Conservation (phyloP, 2,329 filamentous ascomycete genomes). For the Akanthomyces lecanii region DNA sequence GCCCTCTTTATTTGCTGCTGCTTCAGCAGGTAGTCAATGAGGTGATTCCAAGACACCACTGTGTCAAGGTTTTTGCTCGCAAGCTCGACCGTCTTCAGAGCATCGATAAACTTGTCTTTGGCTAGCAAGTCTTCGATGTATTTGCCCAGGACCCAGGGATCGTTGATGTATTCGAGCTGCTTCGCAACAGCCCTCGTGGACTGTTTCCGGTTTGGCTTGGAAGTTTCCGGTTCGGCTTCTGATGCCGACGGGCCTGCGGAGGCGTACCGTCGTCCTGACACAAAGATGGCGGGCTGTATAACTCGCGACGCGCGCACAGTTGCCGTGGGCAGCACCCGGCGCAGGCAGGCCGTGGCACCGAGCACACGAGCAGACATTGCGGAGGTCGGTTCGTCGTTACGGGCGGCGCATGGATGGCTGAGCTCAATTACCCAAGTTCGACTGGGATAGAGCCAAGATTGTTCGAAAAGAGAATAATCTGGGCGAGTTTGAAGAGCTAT, state of each 20-base stretch:
- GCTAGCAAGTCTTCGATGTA: constrained; percentile 59
- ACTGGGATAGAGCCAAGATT: neutral
- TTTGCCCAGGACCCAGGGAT: constrained; percentile 69
- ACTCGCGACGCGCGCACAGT: neutral
- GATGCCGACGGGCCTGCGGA: constrained; percentile 12
- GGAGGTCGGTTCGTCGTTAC: neutral
- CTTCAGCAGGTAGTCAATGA: constrained; percentile 68
- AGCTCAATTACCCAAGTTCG: neutral
- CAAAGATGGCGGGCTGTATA: constrained; percentile 3
- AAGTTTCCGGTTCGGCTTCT: constrained; percentile 18
- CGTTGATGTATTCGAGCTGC: constrained; percentile 60
- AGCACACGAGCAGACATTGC: constrained; percentile 12
- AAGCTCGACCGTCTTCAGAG: constrained; percentile 61
- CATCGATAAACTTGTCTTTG: constrained; percentile 60
- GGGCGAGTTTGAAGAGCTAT: too few relatives aligned
- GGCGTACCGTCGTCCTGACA: constrained; percentile 19
- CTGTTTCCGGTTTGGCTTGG: constrained; percentile 25
- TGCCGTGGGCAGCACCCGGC: neutral
- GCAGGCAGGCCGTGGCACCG: constrained; percentile 5
- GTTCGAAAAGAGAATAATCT: neutral
- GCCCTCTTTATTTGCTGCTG: constrained; percentile 58
- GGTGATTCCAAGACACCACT: constrained; percentile 80
- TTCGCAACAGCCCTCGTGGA: constrained; percentile 41
- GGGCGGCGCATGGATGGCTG: neutral
- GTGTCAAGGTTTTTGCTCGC: constrained; percentile 63